Evolutionary conservation across 2,329 filamentous ascomycete species (phyloP), one percentile per base, ranked within the genome.

Genomic region (Verticillium zaregamsianum): DNA sequence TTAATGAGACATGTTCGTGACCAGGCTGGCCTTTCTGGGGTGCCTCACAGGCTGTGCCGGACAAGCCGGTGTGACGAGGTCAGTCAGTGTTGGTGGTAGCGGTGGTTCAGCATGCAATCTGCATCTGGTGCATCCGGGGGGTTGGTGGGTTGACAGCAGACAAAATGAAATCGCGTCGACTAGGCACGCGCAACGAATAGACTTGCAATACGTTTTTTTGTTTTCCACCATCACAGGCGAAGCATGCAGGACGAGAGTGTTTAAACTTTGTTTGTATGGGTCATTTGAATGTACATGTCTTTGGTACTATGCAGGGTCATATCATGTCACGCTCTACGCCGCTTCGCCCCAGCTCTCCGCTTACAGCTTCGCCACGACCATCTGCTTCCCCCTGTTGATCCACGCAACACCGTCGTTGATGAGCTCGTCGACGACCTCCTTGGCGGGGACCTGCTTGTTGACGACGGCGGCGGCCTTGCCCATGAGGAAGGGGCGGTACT

Each of bases 391-490:
- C 71, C 82, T 85, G 73, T 88, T 81, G 68, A 97, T 75, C 76
- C 84, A 86, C 64, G 81, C 82, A 62, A 91, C 87, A 49, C 93
- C 95, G 72, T 96, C 93, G 59, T 80, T 78, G 66, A 99, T 91
- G 70, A 99, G 90, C 81, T 99, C 95, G 72, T 99, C 95, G 45
- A 99, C 90, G 64, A 99, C 94, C 20, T 77, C 91, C 85, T 93
- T 96, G 65, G 95, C 95, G 45, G 85, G 81, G 87, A 96, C 96
- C 83, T 89, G 90, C 80, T 98, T 93, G 72, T 94, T 95, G 61
- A 95, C 91, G 35, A 97, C 92, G 32, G 95, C 94, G 40, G 95
- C 91, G 64, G 91, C 94, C 85, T 98, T 96, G 76, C 95, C 95
- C 95, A 99, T 99, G 69, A 97, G 79, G 82, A 87, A 96, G 15